These are phyloP conservation scores for Aspergillus calidoustus DNA, from an alignment of 2,329 filamentous ascomycete species.

Conservation along the genomic window DNA sequence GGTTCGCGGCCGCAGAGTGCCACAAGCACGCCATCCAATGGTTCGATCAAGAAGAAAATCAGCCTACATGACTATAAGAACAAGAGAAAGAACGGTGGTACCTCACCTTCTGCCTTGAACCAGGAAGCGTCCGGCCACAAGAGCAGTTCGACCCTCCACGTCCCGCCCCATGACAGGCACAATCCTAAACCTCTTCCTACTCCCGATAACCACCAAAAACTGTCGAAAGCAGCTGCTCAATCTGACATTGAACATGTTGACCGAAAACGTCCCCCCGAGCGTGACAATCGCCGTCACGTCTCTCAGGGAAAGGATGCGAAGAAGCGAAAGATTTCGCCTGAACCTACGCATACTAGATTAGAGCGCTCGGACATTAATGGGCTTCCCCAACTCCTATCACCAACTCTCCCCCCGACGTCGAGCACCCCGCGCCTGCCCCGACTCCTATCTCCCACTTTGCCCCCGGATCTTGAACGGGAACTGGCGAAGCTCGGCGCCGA, in stretches of 20 bases:
- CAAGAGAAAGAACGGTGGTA: constrained; percentile 50
- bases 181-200: constrained; percentile 25
- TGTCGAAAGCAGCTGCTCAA: constrained; percentile 16
- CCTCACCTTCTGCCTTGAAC: constrained; percentile 32
- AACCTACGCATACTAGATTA: constrained; percentile 34
- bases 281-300: constrained; percentile 24
- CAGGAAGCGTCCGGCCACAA: constrained; percentile 27
- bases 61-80: constrained; percentile 65
- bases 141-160: constrained; percentile 20
- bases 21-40: constrained; percentile 46
- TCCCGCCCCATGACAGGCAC: constrained; percentile 27
- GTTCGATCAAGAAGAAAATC: constrained; percentile 63
- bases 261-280: constrained; percentile 35
- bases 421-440: constrained; percentile 50
- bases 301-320: constrained; percentile 37
- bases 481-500: constrained; percentile 50
- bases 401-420: constrained; percentile 50
- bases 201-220: constrained; percentile 24
- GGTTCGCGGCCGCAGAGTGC: constrained; percentile 43
- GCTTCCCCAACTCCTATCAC: constrained; percentile 45
- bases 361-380: constrained; percentile 30
- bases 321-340: constrained; percentile 45
- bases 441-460: constrained; percentile 63
- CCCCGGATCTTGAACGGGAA: constrained; percentile 59
- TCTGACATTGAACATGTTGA: constrained; percentile 23